These are phyloP conservation scores for Eurotiales sp. DNA, from an alignment of 2,329 filamentous ascomycete genomes.

Conservation along the genomic window DNA sequence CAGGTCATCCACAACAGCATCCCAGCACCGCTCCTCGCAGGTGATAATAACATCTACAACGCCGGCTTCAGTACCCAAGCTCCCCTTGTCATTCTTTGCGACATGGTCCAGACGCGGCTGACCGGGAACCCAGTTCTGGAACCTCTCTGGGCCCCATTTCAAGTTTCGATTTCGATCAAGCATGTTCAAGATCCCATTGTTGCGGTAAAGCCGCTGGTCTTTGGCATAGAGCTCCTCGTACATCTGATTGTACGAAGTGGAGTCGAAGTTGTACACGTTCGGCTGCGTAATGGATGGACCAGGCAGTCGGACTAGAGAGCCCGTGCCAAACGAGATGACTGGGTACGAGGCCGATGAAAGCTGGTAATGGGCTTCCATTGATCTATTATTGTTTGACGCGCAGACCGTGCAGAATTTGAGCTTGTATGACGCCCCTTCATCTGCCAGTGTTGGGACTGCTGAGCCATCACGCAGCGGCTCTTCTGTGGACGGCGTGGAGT, in stretches of 20 bases:
- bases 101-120: slow-evolving; percentile 74
- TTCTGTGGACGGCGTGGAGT: slow-evolving; percentile 18
- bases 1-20: slow-evolving; percentile 92
- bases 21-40: slow-evolving; percentile 97
- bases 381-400: slow-evolving; percentile 96
- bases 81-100: slow-evolving; percentile 67
- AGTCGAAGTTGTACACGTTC: slow-evolving; percentile 98
- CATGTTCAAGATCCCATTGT: slow-evolving; percentile 95
- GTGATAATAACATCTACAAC: slow-evolving; percentile 94
- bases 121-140: slow-evolving; percentile 95
- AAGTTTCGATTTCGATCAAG: slow-evolving; percentile 84
- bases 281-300: slow-evolving; percentile 88
- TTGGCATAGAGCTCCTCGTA: slow-evolving; percentile 85
- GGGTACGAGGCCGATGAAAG: slow-evolving; percentile 83
- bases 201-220: slow-evolving; percentile 80
- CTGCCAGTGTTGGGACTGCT: slow-evolving; percentile 8
- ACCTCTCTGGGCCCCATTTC: slow-evolving; percentile 93
- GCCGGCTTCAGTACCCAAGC: slow-evolving; percentile 77
- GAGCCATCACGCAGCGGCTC: slow-evolving; percentile 16
- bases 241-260: slow-evolving; percentile 91
- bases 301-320: slow-evolving; percentile 86
- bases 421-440: slow-evolving; percentile 60
- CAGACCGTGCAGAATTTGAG: slow-evolving; percentile 98
- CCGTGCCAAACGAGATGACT: slow-evolving; percentile 97
- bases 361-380: slow-evolving; percentile 98